Percentiles rank a stretch among this genome's conserved stretches.
These are phyloP conservation scores for Brassica rapa DNA, from an alignment of 345 rosid species.

Conservation along the genomic window DNA sequence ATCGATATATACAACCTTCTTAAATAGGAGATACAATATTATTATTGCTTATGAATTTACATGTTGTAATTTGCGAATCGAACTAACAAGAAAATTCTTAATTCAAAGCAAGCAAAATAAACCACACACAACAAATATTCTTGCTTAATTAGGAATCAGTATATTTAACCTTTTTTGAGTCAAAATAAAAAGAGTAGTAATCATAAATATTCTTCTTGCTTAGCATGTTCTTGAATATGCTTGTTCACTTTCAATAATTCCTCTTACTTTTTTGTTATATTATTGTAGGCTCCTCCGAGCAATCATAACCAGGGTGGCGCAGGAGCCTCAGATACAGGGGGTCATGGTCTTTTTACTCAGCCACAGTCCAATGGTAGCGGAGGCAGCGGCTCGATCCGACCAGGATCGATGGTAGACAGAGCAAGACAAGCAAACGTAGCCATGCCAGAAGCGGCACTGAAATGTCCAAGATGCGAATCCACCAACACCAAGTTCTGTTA, in stretches of 20 bases:
- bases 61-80: slow-evolving; percentile 8
- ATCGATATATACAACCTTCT: slow-evolving; percentile 10
- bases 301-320: slow-evolving; percentile 47
- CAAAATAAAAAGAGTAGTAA: slow-evolving; percentile 33
- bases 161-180: background rate
- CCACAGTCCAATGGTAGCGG: slow-evolving; percentile 53
- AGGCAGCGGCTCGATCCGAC: slow-evolving; percentile 62
- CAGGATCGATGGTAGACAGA: slow-evolving; percentile 92
- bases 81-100: background rate
- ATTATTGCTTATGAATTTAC: slow-evolving; percentile 12
- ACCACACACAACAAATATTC: slow-evolving; percentile 17
- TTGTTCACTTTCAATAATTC: slow-evolving; percentile 60
- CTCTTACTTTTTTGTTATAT: slow-evolving; percentile 6
- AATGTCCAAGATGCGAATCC: slow-evolving; percentile 95
- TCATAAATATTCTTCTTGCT: slow-evolving; percentile 44
- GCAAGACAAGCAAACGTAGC: slow-evolving; percentile 83
- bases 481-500: slow-evolving; percentile 94
- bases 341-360: slow-evolving; percentile 51
- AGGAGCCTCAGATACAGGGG: slow-evolving; percentile 41
- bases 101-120: background rate
- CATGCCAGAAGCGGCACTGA: slow-evolving; percentile 72
- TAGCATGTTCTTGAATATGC: slow-evolving; percentile 41
- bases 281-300: slow-evolving; percentile 31
- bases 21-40: slow-evolving; percentile 31
- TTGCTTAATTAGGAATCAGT: background rate